Percentiles rank a stretch among this genome's conserved stretches.
Evolutionary conservation across 345 rosid genomes (phyloP).

Genomic region (Citrus inodora): DNA sequence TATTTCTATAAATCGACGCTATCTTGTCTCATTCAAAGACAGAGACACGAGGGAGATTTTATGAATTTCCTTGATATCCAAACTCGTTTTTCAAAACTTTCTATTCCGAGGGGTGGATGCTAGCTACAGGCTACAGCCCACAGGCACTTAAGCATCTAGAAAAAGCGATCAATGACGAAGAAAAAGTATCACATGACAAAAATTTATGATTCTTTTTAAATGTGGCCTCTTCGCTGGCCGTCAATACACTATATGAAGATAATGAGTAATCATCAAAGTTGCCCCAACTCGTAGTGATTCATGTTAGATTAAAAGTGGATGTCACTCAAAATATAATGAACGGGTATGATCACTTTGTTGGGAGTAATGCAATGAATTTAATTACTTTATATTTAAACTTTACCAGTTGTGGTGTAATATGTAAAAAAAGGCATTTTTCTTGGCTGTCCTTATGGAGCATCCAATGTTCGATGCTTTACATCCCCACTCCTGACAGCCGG

Average conservation of each 20-base stretch:
- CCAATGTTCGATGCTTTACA: slow-evolving; percentile 18
- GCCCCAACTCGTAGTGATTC: slow-evolving; percentile 19
- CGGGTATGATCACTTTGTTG: background rate
- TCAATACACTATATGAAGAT: background rate
- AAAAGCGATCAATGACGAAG: background rate
- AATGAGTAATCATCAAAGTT: slow-evolving; percentile 4
- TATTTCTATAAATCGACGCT: background rate
- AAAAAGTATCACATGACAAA: background rate
- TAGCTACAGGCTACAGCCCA: background rate
- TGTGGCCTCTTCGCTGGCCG: slow-evolving; percentile 1
- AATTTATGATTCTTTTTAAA: background rate
- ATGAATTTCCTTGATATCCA: slow-evolving; percentile 1
- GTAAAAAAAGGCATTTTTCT: background rate
- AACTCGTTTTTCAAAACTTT: background rate
- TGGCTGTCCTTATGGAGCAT: slow-evolving; percentile 13
- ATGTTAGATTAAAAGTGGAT: background rate
- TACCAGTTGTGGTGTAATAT: background rate
- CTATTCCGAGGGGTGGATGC: background rate
- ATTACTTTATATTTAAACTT: too few species aligned
- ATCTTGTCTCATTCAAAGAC: slow-evolving; percentile 28
- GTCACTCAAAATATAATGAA: background rate
- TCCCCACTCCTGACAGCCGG: background rate
- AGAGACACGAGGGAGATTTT: background rate
- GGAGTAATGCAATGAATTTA: slow-evolving; percentile 6
- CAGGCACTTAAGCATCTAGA: background rate